These are phyloP conservation scores for Boletus subcaerulescens DNA, from an alignment of 768 basidiomycete genomes.

Conservation along the genomic window DNA sequence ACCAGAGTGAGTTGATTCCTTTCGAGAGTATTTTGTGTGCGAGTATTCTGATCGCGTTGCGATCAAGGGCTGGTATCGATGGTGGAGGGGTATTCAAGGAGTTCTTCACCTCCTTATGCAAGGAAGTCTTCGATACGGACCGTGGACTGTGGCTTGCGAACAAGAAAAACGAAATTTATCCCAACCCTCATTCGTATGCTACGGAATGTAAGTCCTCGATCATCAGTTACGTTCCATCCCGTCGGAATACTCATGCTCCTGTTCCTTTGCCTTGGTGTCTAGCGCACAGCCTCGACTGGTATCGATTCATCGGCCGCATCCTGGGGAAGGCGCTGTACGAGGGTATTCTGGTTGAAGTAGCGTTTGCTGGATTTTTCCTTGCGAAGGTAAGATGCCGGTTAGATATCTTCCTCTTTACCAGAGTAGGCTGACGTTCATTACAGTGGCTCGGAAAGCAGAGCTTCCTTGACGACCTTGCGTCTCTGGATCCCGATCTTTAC, in stretches of 20 bases:
- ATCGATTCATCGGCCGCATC: constrained; percentile 87
- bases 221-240: not conserved
- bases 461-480: constrained; percentile 89
- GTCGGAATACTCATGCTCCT: not conserved
- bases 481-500: constrained; percentile 90
- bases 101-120: constrained; percentile 88
- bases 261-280: not conserved
- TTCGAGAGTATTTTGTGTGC: not conserved
- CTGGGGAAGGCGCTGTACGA: constrained; percentile 97
- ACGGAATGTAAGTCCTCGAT: constrained; percentile 63
- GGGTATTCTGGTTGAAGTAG: constrained; percentile 91
- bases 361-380: constrained; percentile 94
- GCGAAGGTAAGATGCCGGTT: constrained; percentile 54
- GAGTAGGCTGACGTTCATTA: not conserved
- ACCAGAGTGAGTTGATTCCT: constrained; percentile 60
- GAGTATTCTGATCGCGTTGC: not conserved
- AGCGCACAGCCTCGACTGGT: constrained; percentile 91
- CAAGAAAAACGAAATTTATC: constrained; percentile 90
- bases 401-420: not conserved
- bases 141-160: constrained; percentile 92
- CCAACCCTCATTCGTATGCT: constrained; percentile 90
- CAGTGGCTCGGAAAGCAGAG: constrained; percentile 92
- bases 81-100: constrained; percentile 98
- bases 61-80: constrained; percentile 79
- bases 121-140: constrained; percentile 93